Base-by-base conservation (phyloP, 2,329 filamentous ascomycete species). In the Nannizzia gypsea region DNA sequence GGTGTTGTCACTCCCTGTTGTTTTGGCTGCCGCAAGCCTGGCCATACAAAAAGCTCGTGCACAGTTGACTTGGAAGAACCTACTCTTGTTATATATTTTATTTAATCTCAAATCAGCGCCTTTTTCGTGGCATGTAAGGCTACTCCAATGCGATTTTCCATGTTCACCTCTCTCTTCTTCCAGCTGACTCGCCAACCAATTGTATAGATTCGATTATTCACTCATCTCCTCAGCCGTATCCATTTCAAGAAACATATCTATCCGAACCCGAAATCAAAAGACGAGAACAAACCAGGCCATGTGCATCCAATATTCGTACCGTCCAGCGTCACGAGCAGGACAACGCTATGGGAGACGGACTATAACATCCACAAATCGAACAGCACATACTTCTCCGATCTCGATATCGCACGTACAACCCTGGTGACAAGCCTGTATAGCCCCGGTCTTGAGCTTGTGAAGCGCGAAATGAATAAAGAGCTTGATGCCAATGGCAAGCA, bases 331-430 rank as follows among this genome's bases (percentile, higher is more conserved):
- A 77, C 79, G 42, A 83, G 86, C 5, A 83, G 84, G 68, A 82
- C 86, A 13, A 82, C 88, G 0, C 74, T 88, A 59, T 80, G 88
- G 66, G 90, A 95, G 74, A 89, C 86, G 67, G 91, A 96, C 75
- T 90, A 90, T 77, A 92, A 93, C 75, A 69, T 90, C 48, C 88
- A 92, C 79, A 90, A 91, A 71, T 85, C 85, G 63, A 89, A 90
- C 76, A 84, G 82, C 66, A 95, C 90, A 31, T 95, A 95, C 77
- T 95, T 95, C 70, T 78, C 84, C 65, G 90, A 95, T 73, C 83
- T 95, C 65, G 90, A 95, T 73, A 82, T 92, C 62, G 84, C 87
- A 42, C 87, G 93, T 60, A 88, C 88, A 0, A 88, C 95, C 64
- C 82, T 93, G 6, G 83, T 95, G 58, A 86, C 84, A 56, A 83